A percentile compares a stretch with the other conserved stretches of the same genome.
Conservation (phyloP, 345 rosid genomes). For the Brassica rapa region DNA sequence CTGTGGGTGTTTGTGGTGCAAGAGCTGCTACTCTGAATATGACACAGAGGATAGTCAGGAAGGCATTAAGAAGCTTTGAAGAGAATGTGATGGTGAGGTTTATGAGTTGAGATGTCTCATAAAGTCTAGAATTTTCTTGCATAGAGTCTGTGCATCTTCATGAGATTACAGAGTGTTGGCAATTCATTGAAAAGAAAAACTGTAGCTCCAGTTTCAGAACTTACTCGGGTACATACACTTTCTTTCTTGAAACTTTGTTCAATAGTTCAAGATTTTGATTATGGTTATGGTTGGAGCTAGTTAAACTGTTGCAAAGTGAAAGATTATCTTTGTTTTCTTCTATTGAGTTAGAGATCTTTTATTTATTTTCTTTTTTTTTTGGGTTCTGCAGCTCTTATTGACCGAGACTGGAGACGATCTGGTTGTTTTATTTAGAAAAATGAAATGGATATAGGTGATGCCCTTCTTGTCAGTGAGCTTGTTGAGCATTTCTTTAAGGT, state of each 20-base stretch:
- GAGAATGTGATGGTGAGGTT: too few relatives aligned
- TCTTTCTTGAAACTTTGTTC: too few relatives aligned
- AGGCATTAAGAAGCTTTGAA: too few relatives aligned
- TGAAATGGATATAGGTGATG: constrained; percentile 90
- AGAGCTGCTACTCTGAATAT: constrained; percentile 38
- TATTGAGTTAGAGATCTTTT: constrained; percentile 3
- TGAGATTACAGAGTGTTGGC: too few relatives aligned
- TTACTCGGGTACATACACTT: too few relatives aligned
- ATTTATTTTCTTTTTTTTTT: not conserved
- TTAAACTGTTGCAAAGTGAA: not conserved
- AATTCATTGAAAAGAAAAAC: too few relatives aligned
- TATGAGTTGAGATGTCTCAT: too few relatives aligned
- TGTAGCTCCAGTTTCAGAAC: too few relatives aligned
- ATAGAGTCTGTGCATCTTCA: too few relatives aligned
- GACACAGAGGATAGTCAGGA: not conserved
- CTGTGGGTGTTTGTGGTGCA: constrained; percentile 65
- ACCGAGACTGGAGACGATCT: constrained; percentile 88
- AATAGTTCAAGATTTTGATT: not conserved
- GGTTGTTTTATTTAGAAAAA: constrained; percentile 85
- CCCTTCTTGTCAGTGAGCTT: constrained; percentile 55
- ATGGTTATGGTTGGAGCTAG: not conserved
- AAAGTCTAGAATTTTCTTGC: too few relatives aligned
- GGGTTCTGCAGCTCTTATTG: constrained; percentile 65
- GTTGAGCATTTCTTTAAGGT: too few relatives aligned
- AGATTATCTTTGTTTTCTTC: not conserved